Base-by-base conservation (phyloP, 1,284 basidiomycete species). In the Puccinia brachypodii region DNA sequence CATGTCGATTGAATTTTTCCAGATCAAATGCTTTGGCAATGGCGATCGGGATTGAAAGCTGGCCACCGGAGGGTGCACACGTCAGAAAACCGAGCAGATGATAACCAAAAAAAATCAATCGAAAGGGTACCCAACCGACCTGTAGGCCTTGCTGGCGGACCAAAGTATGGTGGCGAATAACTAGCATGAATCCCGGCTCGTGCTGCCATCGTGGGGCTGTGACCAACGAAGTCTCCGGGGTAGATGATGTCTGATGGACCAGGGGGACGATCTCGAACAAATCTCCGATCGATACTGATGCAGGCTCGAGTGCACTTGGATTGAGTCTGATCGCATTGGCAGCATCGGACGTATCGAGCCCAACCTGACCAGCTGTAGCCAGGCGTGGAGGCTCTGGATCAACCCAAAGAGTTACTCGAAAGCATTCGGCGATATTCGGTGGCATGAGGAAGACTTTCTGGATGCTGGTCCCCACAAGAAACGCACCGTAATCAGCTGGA, bases 361-460 rank as follows among this genome's bases (percentile, higher is more conserved):
- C 69, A 60, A 50, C 53, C 25, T 56, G 72, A 13, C 47, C 36
- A 38, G 50, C 47, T 25, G 72, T 58, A 44, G 64, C 38, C 13
- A 74, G 31, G 50, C n/a, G 58, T 33, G 78, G 42, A 25, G 78
- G 78, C 47, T 81, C 78, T 31, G 69, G 78, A 73, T 81, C 78
- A 31, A 81, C 69, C 78, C 78, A 81, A 73, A 81, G 78, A 25
- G 78, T 81, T 25, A 81, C 44, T 60, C 78, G 78, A 66, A 81
- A 81, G 31, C 50, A 81, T 74, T 81, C 78, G 16, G 42, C 58
- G 38, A 31, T 22, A 25, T 44, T 40, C 22, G 50, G 53, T 28
- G 53, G 14, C 78, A 81, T 81, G 22, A 44, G 36, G 64, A 9
- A 22, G 13, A 11, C 19, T 2, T 7, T 7, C 19, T 14, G 2